Evolutionary conservation across 169 alveolate species (phyloP), one percentile per base, ranked within the genome.

Genomic region (Haemoproteus tartakovskyi): DNA sequence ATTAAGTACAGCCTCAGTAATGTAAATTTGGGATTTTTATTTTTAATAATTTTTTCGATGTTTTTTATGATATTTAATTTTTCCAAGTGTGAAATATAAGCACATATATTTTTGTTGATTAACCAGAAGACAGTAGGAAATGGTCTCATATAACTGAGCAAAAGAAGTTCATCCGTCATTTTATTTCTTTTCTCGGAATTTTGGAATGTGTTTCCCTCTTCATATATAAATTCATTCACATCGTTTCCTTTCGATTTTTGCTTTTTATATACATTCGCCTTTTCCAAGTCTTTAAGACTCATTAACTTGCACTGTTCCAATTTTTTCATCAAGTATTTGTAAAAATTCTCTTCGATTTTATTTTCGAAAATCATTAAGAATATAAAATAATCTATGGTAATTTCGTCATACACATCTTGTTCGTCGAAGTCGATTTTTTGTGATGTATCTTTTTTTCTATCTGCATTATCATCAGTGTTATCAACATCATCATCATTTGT

Each of bases 51-150:
- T 19, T 45, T 26, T 46, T 88, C 88, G 19, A 86, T 47, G n/a
- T 46, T 60, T 54, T 70, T 83, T 30, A 88, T 88, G 3, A 70
- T 63, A 8, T 90, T 90, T n/a, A 54, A 24, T 22, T 87, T 87
- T 59, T 88, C 93, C n/a, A 88, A 43, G n/a, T 78, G 67, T 12
- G 91, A 86, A n/a, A 88, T 87, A 36, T 78, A 79, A 4, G 79
- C 67, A 27, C 85, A 70, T 19, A 86, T 62, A 11, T 78, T 60
- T 22, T 78, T 81, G 38, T 86, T 87, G 11, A 67, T 80, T 37
- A 88, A 33, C 91, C 91, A 88, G 19, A 82, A 88, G 18, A 62
- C 78, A 11, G 93, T 88, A 11, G 93, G 93, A 70, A 88, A 88
- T 14, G 93, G 93, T 30, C 79, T 78, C 24, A 88, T 57, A 26